phyloP scores from a whole-genome alignment of 2,329 filamentous ascomycete genomes.

The Sarocladium brachiariae region DNA sequence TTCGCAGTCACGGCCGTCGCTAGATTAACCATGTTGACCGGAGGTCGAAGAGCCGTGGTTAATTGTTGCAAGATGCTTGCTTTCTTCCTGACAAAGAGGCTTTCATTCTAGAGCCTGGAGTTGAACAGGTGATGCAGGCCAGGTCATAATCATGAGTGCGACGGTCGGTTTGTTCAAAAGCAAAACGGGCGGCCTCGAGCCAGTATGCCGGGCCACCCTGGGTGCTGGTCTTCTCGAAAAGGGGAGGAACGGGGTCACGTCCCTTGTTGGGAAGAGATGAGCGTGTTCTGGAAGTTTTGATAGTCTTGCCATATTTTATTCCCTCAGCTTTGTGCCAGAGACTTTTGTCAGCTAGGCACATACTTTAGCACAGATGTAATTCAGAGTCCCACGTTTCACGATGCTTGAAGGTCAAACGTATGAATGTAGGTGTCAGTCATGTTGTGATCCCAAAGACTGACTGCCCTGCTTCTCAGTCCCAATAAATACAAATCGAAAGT shows the following conservation, averaged over 20 bases:
- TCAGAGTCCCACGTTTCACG: slow-evolving; percentile 10
- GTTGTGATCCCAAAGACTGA: not conserved
- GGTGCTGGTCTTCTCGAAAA: slow-evolving; percentile 6
- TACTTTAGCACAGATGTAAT: slow-evolving; percentile 41
- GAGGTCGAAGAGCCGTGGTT: too few relatives aligned
- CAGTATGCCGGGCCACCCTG: not conserved
- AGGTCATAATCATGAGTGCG: slow-evolving; percentile 13
- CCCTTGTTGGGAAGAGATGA: slow-evolving; percentile 6
- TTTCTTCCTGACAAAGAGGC: slow-evolving; percentile 3
- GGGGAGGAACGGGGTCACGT: slow-evolving; percentile 7
- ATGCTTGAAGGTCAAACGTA: not conserved
- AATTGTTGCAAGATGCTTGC: not conserved
- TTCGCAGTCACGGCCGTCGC: slow-evolving; percentile 87
- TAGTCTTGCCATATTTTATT: slow-evolving; percentile 15
- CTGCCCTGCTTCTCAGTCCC: not conserved
- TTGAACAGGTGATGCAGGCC: slow-evolving; percentile 27
- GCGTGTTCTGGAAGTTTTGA: slow-evolving; percentile 11
- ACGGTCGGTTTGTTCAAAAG: not conserved
- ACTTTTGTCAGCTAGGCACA: slow-evolving; percentile 24
- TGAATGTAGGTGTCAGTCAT: not conserved
- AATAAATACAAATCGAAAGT: not conserved
- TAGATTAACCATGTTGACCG: too few relatives aligned
- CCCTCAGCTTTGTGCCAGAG: slow-evolving; percentile 13
- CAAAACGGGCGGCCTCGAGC: not conserved
- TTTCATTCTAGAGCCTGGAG: slow-evolving; percentile 27